Evolutionary conservation across 345 rosid species (phyloP), one percentile per base, ranked within the genome.

Genomic region (Erodium maritimum): DNA sequence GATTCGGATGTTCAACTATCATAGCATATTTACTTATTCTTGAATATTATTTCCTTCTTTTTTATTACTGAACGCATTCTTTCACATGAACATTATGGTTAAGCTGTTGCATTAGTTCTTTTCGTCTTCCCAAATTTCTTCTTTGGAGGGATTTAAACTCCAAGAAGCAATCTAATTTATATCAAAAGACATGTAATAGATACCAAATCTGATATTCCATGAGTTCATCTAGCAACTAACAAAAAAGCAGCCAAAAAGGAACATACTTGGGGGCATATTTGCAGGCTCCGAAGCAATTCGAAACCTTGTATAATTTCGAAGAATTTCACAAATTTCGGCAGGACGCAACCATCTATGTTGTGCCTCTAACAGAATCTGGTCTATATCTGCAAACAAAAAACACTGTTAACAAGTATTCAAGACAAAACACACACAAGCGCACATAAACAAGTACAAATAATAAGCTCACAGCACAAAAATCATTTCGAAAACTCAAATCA

Each of bases 311-410:
- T 82, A 73, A 61, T 83, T 86, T 65, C 69, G 75, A 62, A 93
- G 83, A 65, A 93, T 86, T 78, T 93, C 91, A 72, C 95, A 85
- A 52, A 93, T 89, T 75, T 93, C 99, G 61, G 91, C 85, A 17
- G 99, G 95, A 10, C 99, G 83, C 46, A 93, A 79, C 99, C 99
- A 93, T 67, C 99, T 76, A 65, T 79, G 69, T 11, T 88, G 82
- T 19, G 99, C 99, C 71, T 93, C 96, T 46, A 69, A 5, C n/a
- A 86, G 83, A 75, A 93, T 69, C 59, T 85, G 96, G 63, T 72
- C 73, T 59, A 93, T 85, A 77, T 85, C 96, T 88, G 85, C 76
- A 74, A 29, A 29, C 58, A 62, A 42, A 52, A 58, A 68, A 11
- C 55, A 56, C 17, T 59, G 18, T 59, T 46, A 25, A 22, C 48